Conservation (phyloP, 2,329 filamentous ascomycete species). For the Neonectria ditissima region DNA sequence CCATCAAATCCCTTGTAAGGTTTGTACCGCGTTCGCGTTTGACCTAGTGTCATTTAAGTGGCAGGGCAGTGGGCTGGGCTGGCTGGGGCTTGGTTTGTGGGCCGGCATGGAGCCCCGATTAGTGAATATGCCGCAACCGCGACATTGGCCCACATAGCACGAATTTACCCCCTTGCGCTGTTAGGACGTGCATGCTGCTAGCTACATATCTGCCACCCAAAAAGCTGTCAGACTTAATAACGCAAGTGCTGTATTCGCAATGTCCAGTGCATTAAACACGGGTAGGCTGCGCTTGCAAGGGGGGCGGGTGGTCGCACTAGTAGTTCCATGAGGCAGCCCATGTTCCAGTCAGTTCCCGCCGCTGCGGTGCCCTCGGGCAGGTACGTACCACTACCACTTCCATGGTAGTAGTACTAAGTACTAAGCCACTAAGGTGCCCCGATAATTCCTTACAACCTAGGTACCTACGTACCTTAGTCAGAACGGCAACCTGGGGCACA, state of each 20-base stretch:
- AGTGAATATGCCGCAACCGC: slow-evolving; percentile 33
- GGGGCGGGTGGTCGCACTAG: background rate
- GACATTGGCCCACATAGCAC: slow-evolving; percentile 20
- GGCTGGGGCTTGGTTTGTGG: slow-evolving; percentile 25
- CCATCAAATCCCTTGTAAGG: slow-evolving; percentile 44
- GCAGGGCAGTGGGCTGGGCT: slow-evolving; percentile 39
- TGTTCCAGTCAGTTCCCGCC: background rate
- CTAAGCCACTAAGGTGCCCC: too few species aligned
- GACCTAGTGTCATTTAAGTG: slow-evolving; percentile 44
- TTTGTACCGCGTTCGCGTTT: slow-evolving; percentile 50
- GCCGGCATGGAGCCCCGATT: slow-evolving; percentile 35
- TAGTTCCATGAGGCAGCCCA: background rate
- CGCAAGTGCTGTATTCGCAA: background rate
- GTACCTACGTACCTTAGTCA: background rate
- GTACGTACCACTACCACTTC: slow-evolving; percentile 1
- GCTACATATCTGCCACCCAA: background rate
- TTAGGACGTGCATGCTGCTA: slow-evolving; percentile 22
- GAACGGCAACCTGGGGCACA: background rate
- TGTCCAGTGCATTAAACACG: background rate
- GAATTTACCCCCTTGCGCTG: slow-evolving; percentile 30
- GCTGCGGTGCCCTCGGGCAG: background rate
- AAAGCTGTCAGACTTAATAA: background rate
- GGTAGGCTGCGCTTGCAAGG: background rate
- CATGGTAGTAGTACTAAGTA: too few species aligned
- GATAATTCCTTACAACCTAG: slow-evolving; percentile 1